Evolutionary conservation across 176 grass and related monocot species (phyloP).

Genomic region (Oryza nivara): DNA sequence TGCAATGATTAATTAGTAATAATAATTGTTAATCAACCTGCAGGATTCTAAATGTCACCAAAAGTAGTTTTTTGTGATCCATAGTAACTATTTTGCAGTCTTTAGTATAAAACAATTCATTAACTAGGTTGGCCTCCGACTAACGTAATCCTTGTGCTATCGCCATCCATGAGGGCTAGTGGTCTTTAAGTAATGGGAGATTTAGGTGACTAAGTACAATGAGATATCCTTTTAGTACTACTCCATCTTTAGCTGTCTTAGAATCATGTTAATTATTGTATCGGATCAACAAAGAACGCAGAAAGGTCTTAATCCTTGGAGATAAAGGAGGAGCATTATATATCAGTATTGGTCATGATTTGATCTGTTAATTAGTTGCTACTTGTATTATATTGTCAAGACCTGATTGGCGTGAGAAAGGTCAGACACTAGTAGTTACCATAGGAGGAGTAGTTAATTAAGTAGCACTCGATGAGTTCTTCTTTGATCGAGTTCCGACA

Average conservation of each 20-base stretch:
- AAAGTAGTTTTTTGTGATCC: too few relatives aligned
- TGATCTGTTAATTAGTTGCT: background rate
- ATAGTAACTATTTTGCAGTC: too few relatives aligned
- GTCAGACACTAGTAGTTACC: background rate
- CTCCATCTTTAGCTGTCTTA: slow-evolving; percentile 40
- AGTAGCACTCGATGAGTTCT: background rate
- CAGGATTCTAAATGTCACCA: too few relatives aligned
- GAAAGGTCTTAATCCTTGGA: slow-evolving; percentile 31
- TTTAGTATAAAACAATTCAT: background rate
- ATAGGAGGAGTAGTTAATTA: background rate
- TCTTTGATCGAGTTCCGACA: background rate
- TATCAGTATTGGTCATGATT: background rate
- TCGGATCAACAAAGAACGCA: slow-evolving; percentile 36
- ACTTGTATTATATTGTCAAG: slow-evolving; percentile 6
- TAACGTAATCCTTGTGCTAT: background rate
- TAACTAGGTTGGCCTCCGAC: background rate
- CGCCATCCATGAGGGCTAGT: background rate
- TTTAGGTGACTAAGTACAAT: slow-evolving; percentile 39
- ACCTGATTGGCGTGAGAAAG: slow-evolving; percentile 8
- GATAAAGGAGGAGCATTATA: slow-evolving; percentile 31
- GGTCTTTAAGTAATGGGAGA: slow-evolving; percentile 32
- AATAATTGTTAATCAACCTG: too few relatives aligned
- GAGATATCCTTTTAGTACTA: slow-evolving; percentile 31
- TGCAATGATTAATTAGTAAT: too few relatives aligned
- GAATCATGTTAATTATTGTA: slow-evolving; percentile 38